phyloP scores from a whole-genome alignment of 2,329 filamentous ascomycete genomes.

The Parastagonospora nodorum region DNA sequence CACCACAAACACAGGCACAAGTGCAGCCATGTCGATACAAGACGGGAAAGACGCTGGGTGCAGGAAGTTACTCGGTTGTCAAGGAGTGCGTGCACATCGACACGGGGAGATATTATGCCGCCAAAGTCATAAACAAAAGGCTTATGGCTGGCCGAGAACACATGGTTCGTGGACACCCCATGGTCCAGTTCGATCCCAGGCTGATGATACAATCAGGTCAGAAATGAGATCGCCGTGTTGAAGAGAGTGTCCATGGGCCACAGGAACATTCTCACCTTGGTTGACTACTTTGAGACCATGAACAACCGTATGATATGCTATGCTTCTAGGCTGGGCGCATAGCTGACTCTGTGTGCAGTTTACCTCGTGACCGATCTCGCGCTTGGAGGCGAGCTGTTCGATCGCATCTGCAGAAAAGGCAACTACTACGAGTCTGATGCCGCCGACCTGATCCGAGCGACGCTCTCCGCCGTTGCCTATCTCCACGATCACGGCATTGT shows the following conservation, averaged over 20 bases:
- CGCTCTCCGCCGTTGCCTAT: slow-evolving; percentile 96
- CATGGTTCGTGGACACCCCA: slow-evolving; percentile 69
- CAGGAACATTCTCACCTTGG: slow-evolving; percentile 94
- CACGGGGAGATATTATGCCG: slow-evolving; percentile 95
- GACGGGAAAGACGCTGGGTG: slow-evolving; percentile 95
- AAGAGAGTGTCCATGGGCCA: slow-evolving; percentile 99
- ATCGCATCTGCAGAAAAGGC: slow-evolving; percentile 97
- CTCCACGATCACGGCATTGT: slow-evolving; percentile 98
- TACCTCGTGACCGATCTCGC: slow-evolving; percentile 98
- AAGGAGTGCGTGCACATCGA: slow-evolving; percentile 99
- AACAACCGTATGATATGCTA: slow-evolving; percentile 73
- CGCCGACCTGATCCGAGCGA: slow-evolving; percentile 91
- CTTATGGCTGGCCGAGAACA: slow-evolving; percentile 97
- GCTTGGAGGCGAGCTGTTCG: slow-evolving; percentile 94
- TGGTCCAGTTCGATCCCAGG: background rate
- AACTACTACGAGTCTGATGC: slow-evolving; percentile 98
- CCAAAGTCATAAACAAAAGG: slow-evolving; percentile 98
- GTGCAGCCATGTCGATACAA: slow-evolving; percentile 98
- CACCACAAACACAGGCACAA: slow-evolving; percentile 53
- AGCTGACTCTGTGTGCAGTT: slow-evolving; percentile 54
- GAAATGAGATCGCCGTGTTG: slow-evolving; percentile 96
- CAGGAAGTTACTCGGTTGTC: slow-evolving; percentile 96
- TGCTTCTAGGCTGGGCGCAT: background rate
- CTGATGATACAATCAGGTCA: slow-evolving; percentile 63
- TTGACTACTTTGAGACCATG: slow-evolving; percentile 99